Evolutionary conservation across 176 grass and related monocot species (phyloP).

Genomic region (Avena atlantica): DNA sequence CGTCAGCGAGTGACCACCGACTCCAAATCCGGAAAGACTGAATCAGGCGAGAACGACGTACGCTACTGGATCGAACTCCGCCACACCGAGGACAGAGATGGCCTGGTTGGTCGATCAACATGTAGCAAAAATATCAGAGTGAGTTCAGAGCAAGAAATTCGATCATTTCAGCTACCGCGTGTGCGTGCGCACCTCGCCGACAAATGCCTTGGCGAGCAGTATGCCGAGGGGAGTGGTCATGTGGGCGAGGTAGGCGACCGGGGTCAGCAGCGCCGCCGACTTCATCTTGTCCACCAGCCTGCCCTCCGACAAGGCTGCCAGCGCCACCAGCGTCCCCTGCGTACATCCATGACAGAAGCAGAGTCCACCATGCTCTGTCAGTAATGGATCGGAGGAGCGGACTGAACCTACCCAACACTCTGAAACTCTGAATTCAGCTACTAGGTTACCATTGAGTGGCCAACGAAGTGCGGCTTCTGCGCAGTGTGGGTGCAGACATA

Average conservation of each 20-base stretch:
- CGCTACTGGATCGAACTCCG: conserved; percentile 76
- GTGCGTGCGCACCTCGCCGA: conserved; percentile 55
- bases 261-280: conserved; percentile 75
- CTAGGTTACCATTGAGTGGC: conserved; percentile 78
- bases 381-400: neutral
- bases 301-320: conserved; percentile 80
- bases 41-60: conserved; percentile 19
- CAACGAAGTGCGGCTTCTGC: conserved; percentile 86
- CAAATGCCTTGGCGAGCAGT: conserved; percentile 64
- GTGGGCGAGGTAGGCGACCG: conserved; percentile 80
- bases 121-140: neutral
- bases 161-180: neutral
- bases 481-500: conserved; percentile 51
- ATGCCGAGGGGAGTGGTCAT: conserved; percentile 73
- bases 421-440: neutral
- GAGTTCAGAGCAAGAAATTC: neutral
- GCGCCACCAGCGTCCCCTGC: conserved; percentile 81
- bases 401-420: neutral
- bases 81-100: conserved; percentile 55
- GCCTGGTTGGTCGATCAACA: conserved; percentile 35
- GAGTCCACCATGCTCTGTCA: neutral
- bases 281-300: conserved; percentile 69
- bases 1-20: neutral
- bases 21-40: neutral
- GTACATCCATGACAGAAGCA: neutral